Evolutionary conservation across 805 yeast genomes (phyloP), one percentile per base, ranked within the genome.

Genomic region (Candida chilensis): DNA sequence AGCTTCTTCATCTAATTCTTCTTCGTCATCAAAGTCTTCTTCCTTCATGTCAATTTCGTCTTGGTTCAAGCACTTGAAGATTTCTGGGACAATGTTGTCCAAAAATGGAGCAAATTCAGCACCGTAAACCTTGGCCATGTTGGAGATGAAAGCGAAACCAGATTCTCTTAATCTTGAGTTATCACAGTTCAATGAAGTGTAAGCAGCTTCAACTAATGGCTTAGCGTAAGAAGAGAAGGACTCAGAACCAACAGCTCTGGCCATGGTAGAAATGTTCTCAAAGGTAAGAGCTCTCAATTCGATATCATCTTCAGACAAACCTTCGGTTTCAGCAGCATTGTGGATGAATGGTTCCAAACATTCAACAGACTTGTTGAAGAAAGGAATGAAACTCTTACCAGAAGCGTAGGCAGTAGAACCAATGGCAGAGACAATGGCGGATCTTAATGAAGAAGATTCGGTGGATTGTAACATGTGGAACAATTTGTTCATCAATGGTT

Each of bases 381-480:
- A 92, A 36, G 97, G 96, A 36, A 71, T 64, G 59, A 84, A 92
- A 24, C 82, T 71, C 45, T 78, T 78, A 57, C 96, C 96, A 27
- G 95, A 76, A 34, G 97, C 95, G 50, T 80, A 87, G 17, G 98
- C 97, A 36, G 95, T 85, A 24, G 97, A 88, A 33, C 97, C 97
- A 52, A 92, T 84, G 24, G 96, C 96, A 32, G 95, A 83, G 36
- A 92, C 96, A 48, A 83, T 78, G 36, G 85, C 84, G 29, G 83
- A 62, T 54, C 77, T 80, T 49, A 83, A 65, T 11, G 94, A 73
- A 15, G 88, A 80, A 21, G 80, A 69, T 42, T 76, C 69, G 29
- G 94, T 84, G 38, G 71, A 66, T 45, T 75, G 79, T 45, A 90
- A 71, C 83, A 92, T 81, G 35, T 71, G 74, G 65, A 88, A 76